Conservation (phyloP, 495 filamentous ascomycete species). For the Penicillium coprophilum region DNA sequence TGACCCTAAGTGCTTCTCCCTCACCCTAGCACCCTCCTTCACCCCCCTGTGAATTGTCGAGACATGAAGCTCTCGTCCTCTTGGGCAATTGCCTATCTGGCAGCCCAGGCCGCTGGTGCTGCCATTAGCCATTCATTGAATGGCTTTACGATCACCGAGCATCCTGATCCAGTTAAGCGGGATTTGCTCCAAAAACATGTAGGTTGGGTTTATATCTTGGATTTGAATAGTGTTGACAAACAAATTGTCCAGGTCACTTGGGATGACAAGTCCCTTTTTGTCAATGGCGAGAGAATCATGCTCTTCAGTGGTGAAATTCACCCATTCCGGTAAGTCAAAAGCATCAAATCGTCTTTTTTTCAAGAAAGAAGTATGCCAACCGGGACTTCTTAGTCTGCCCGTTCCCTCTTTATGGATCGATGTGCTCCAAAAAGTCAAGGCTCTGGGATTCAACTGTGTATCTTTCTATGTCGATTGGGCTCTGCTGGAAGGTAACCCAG, state of each 20-base stretch:
- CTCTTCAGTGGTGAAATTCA: constrained; percentile 75
- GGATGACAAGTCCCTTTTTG: constrained; percentile 72
- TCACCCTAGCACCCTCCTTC: not conserved
- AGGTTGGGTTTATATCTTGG: constrained; percentile 3
- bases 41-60: constrained; percentile 1
- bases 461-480: constrained; percentile 79
- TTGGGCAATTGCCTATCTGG: constrained; percentile 34
- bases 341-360: not conserved
- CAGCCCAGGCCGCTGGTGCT: constrained; percentile 39
- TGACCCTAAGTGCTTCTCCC: not conserved
- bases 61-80: constrained; percentile 38
- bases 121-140: constrained; percentile 38
- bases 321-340: constrained; percentile 53
- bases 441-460: constrained; percentile 72
- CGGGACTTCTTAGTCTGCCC: constrained; percentile 52
- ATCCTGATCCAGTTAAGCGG: constrained; percentile 37
- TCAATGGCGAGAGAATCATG: constrained; percentile 69
- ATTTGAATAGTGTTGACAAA: constrained; percentile 5
- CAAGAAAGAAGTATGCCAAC: constrained; percentile 4
- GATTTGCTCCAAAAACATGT: constrained; percentile 43
- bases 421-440: constrained; percentile 77
- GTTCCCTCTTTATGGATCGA: constrained; percentile 72
- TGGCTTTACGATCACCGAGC: constrained; percentile 40
- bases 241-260: constrained; percentile 58
- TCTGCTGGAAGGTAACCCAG: constrained; percentile 72